phyloP scores from a whole-genome alignment of 768 basidiomycete genomes.

The Trichaptum fuscoviolaceum region DNA sequence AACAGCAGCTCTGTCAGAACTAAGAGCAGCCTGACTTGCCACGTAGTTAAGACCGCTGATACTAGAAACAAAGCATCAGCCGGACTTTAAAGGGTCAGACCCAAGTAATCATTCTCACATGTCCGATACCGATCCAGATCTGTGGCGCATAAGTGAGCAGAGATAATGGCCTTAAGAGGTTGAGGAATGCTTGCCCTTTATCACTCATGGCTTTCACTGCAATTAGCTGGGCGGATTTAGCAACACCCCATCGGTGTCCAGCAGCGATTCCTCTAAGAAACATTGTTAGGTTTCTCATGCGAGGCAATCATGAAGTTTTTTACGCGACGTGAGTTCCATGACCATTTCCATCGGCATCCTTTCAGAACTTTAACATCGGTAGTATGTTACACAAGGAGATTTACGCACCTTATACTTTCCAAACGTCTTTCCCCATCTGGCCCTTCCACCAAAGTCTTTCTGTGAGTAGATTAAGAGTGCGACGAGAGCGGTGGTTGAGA shows the following conservation, averaged over 20 bases:
- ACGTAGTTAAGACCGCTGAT: constrained; percentile 32
- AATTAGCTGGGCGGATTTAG: constrained; percentile 29
- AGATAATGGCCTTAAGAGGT: neutral
- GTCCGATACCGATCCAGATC: constrained; percentile 4
- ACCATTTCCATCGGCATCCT: constrained; percentile 32
- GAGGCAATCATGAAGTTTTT: neutral
- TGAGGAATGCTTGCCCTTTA: constrained; percentile 20
- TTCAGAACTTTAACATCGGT: no score
- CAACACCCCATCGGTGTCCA: constrained; percentile 31
- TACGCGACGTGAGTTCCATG: constrained; percentile 35
- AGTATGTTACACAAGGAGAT: no score
- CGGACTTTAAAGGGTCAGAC: no score
- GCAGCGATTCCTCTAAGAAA: constrained; percentile 28
- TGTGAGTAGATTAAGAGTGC: constrained; percentile 11
- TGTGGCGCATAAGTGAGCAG: no score
- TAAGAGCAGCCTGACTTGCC: constrained; percentile 12
- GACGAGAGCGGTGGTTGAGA: no score
- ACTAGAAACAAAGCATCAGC: no score
- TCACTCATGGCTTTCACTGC: constrained; percentile 39
- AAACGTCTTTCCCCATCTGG: constrained; percentile 26
- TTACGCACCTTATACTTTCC: constrained; percentile 11
- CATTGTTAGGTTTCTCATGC: neutral
- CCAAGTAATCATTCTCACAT: no score
- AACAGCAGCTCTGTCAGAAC: constrained; percentile 26
- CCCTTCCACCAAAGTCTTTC: constrained; percentile 39